Evolutionary conservation across 2,329 filamentous ascomycete genomes (phyloP).

Genomic region (Ceratocystis huliohia): DNA sequence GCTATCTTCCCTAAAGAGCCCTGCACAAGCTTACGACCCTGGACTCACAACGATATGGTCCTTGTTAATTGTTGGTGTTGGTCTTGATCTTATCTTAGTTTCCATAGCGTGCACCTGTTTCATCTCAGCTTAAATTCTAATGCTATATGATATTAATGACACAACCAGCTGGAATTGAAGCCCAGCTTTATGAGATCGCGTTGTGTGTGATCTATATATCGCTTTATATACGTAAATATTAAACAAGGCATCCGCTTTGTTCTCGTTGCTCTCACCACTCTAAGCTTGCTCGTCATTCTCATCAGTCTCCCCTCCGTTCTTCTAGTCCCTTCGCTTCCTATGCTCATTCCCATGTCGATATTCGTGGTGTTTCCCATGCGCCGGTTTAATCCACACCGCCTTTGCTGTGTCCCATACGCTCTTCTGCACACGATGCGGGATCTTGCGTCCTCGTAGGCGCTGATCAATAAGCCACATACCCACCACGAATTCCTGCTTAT

Average conservation of each 20-base stretch:
- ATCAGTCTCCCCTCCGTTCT: background rate
- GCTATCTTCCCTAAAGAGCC: background rate
- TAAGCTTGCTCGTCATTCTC: background rate
- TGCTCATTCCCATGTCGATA: background rate
- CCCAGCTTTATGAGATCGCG: too few species aligned
- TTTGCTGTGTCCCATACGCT: slow-evolving; percentile 64
- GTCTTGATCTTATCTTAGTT: background rate
- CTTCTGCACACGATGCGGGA: slow-evolving; percentile 56
- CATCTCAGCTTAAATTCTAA: background rate
- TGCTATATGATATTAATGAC: background rate
- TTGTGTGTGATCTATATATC: slow-evolving; percentile 7
- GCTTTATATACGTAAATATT: background rate
- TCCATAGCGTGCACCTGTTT: background rate
- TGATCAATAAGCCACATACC: slow-evolving; percentile 76
- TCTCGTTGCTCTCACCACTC: background rate
- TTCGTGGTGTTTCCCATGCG: background rate
- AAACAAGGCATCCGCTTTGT: background rate
- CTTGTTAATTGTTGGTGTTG: too few species aligned
- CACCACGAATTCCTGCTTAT: slow-evolving; percentile 63
- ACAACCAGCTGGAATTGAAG: background rate
- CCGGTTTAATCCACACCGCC: slow-evolving; percentile 31
- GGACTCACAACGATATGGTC: too few species aligned
- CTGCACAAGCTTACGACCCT: background rate
- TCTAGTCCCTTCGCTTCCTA: background rate
- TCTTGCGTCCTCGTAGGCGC: slow-evolving; percentile 63